Percentiles rank a stretch among this genome's conserved stretches.
phyloP scores from a whole-genome alignment of 805 yeast species.

The Wickerhamiella vanderwaltii region DNA sequence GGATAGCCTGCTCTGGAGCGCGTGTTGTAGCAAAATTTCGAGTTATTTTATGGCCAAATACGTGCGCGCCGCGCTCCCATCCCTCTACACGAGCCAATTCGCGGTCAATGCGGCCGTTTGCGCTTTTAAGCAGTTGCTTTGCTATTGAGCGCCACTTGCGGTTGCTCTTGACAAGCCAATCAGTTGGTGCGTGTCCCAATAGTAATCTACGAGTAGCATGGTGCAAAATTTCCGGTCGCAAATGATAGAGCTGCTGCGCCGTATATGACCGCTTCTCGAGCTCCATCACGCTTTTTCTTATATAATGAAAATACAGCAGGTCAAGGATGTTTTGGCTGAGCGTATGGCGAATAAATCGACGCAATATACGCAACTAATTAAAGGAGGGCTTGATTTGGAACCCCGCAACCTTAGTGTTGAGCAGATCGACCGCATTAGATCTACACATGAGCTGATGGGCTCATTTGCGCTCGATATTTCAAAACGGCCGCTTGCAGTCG shows the following conservation, averaged over 20 bases:
- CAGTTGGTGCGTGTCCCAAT: slow-evolving; percentile 27
- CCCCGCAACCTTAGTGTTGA: not conserved
- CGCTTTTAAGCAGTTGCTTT: not conserved
- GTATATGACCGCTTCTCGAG: slow-evolving; percentile 23
- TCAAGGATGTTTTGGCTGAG: slow-evolving; percentile 6
- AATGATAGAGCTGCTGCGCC: slow-evolving; percentile 24
- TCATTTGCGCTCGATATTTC: slow-evolving; percentile 14
- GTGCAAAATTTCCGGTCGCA: slow-evolving; percentile 23
- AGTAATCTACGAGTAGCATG: slow-evolving; percentile 24
- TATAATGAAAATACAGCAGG: slow-evolving; percentile 6
- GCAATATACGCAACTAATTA: not conserved
- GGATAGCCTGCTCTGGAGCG: not conserved
- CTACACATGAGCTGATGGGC: slow-evolving; percentile 15
- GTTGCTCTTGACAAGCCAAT: slow-evolving; percentile 9
- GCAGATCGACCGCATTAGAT: slow-evolving; percentile 8
- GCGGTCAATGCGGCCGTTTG: not conserved
- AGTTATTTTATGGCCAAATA: not conserved
- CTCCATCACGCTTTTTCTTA: slow-evolving; percentile 5
- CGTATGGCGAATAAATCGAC: slow-evolving; percentile 4
- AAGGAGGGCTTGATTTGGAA: not conserved
- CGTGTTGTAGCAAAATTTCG: not conserved
- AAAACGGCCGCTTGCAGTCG: slow-evolving; percentile 13
- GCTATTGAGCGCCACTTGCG: slow-evolving; percentile 6
- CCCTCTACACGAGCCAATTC: not conserved
- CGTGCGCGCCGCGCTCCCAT: not conserved